These are phyloP conservation scores for Mycosarcoma mackinlayi DNA, from an alignment of 1,284 basidiomycete genomes.

Conservation along the genomic window DNA sequence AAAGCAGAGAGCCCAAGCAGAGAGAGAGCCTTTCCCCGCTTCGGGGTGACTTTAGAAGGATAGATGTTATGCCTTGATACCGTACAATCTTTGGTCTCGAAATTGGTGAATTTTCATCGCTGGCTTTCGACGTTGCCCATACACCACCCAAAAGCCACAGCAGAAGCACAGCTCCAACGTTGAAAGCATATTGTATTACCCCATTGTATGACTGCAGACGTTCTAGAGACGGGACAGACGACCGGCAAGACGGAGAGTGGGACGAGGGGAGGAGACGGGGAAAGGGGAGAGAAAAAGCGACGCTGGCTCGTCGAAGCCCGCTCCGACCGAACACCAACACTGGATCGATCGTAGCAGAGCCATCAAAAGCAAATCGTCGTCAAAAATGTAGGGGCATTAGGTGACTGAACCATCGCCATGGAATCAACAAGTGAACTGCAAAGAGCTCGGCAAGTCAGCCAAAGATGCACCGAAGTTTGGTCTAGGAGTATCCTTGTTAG, in stretches of 20 bases:
- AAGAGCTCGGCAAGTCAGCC: constrained; percentile 50
- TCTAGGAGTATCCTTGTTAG: constrained; percentile 54
- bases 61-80: too few species aligned
- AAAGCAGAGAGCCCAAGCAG: too few species aligned
- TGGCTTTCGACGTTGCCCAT: too few species aligned
- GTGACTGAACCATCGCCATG: constrained; percentile 54
- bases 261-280: neutral
- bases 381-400: constrained; percentile 51
- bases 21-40: too few species aligned
- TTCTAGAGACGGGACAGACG: neutral
- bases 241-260: neutral
- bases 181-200: too few species aligned
- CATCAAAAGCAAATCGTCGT: neutral
- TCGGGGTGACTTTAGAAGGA: too few species aligned
- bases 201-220: too few species aligned
- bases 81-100: too few species aligned
- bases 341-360: neutral
- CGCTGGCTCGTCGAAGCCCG: neutral
- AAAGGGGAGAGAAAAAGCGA: neutral
- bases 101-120: too few species aligned
- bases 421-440: constrained; percentile 9
- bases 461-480: constrained; percentile 54
- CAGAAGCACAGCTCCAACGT: too few species aligned
- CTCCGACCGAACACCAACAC: neutral
- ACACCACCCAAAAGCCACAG: too few species aligned